Evolutionary conservation across 495 filamentous ascomycete species (phyloP).

Genomic region (Clavariopsis aquatica): DNA sequence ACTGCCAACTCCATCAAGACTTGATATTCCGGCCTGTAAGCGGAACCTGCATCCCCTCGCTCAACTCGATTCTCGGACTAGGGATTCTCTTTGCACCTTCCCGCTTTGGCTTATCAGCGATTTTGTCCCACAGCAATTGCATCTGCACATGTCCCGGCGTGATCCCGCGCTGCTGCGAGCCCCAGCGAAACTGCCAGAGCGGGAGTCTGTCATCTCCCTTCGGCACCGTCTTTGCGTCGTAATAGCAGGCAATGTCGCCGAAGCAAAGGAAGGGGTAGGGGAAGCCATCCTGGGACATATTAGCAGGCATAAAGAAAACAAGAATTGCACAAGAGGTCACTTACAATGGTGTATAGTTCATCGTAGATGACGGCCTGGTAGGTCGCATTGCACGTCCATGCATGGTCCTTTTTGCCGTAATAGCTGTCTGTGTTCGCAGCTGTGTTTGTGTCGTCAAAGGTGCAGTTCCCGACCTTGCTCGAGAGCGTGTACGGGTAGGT

Average conservation of each 20-base stretch:
- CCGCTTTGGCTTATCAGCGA: slow-evolving; percentile 9
- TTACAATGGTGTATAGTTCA: slow-evolving; percentile 29
- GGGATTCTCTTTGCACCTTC: slow-evolving; percentile 6
- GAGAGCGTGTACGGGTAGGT: slow-evolving; percentile 25
- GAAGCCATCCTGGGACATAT: slow-evolving; percentile 24
- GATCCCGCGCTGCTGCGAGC: slow-evolving; percentile 28
- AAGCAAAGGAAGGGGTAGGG: slow-evolving; percentile 29
- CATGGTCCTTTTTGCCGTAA: slow-evolving; percentile 25
- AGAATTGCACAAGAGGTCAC: not conserved
- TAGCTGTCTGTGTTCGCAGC: slow-evolving; percentile 24
- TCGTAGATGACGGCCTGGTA: slow-evolving; percentile 24
- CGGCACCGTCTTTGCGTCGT: slow-evolving; percentile 26
- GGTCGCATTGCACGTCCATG: slow-evolving; percentile 21
- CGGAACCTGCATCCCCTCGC: slow-evolving; percentile 8
- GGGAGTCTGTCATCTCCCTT: not conserved
- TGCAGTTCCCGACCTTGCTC: slow-evolving; percentile 24
- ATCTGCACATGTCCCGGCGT: slow-evolving; percentile 27
- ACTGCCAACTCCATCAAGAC: not conserved
- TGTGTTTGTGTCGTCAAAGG: slow-evolving; percentile 20
- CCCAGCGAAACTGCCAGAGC: slow-evolving; percentile 31
- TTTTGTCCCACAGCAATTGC: slow-evolving; percentile 27
- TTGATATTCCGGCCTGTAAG: not conserved
- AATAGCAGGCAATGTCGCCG: slow-evolving; percentile 30
- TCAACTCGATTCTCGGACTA: slow-evolving; percentile 12
- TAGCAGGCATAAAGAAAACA: not conserved